Evolutionary conservation across 176 grass and related monocot species (phyloP), one percentile per base, ranked within the genome.

Genomic region (Carex kokanica): DNA sequence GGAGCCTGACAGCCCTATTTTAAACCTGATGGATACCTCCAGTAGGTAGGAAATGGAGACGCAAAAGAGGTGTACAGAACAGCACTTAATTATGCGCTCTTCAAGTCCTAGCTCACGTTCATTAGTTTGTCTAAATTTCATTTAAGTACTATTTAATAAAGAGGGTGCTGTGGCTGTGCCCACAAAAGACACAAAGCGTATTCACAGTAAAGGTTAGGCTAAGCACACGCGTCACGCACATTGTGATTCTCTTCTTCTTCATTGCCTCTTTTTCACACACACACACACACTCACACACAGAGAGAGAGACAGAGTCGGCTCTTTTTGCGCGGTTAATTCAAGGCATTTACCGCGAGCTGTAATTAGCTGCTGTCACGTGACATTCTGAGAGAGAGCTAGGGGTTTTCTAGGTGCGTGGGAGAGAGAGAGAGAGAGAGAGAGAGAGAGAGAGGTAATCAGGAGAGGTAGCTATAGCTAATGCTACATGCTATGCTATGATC

Each of bases 301-400:
- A 38, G 36, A 31, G 29, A 17, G 0, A 57, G 57, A 60, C 7
- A 60, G 7, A 24, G 27, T 83, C 32, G 81, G 57, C 54, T 67
- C 4, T 59, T 36, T 24, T 21, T 57, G 25, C 32, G 24, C 60
- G 18, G 77, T 71, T 84, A 72, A 25, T 72, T 41, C 53, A 8
- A 53, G 31, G 49, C 53, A 66, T 83, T 56, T 71, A 60, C 77
- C 21, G 52, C 51, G 54, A 41, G 27, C 31, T 79, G 29, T 60
- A 79, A 60, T 79, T 36, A 59, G n/a, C 15, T 38, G 27, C 25
- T 40, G 75, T 58, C 75, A 86, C 84, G 74, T 86, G 84, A 84
- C 16, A 57, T 47, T 2, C 1, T 47, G 10, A 52, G 43, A 68
- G 31, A 14, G 32, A 79, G 27, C 12, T 78, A 56, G 53, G 53